These are phyloP conservation scores for Aspergillus aculeatinus DNA, from an alignment of 2,329 filamentous ascomycete species.

Conservation along the genomic window DNA sequence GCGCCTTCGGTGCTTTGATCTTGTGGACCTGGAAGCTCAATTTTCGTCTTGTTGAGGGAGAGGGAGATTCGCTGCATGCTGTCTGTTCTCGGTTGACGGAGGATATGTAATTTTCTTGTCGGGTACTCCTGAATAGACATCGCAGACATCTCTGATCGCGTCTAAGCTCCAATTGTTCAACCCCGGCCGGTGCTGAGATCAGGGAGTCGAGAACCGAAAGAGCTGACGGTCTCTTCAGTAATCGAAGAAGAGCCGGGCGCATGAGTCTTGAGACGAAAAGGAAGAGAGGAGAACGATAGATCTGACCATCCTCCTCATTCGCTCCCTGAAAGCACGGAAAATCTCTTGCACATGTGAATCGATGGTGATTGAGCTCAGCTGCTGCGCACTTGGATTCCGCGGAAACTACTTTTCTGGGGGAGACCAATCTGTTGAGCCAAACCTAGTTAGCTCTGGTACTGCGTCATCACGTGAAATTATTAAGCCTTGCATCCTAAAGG, in stretches of 20 bases:
- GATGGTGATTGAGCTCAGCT: background rate
- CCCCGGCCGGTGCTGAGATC: constrained; percentile 29
- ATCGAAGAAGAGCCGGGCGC: constrained; percentile 45
- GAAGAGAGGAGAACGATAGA: constrained; percentile 11
- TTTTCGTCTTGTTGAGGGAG: constrained; percentile 7
- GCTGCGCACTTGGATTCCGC: constrained; percentile 9
- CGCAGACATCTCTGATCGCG: constrained; percentile 27
- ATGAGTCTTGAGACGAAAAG: constrained; percentile 31
- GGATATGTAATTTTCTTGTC: constrained; percentile 10
- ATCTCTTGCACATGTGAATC: constrained; percentile 1
- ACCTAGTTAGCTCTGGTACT: constrained; percentile 12
- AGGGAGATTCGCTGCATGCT: constrained; percentile 3
- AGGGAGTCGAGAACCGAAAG: constrained; percentile 39
- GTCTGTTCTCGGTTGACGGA: constrained; percentile 6
- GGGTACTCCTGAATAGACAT: constrained; percentile 26
- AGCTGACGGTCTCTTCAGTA: constrained; percentile 44
- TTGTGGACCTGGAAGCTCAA: constrained; percentile 25
- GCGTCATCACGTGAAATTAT: constrained; percentile 21
- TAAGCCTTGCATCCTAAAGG: constrained; percentile 26
- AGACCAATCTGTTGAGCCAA: background rate
- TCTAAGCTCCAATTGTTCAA: constrained; percentile 32
- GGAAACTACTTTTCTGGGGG: constrained; percentile 14
- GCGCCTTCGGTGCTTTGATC: constrained; percentile 23
- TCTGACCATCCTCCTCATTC: constrained; percentile 32
- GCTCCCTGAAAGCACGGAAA: background rate